These are phyloP conservation scores for Cymbidium sinense DNA, from an alignment of 106 monocot genomes.

Conservation along the genomic window DNA sequence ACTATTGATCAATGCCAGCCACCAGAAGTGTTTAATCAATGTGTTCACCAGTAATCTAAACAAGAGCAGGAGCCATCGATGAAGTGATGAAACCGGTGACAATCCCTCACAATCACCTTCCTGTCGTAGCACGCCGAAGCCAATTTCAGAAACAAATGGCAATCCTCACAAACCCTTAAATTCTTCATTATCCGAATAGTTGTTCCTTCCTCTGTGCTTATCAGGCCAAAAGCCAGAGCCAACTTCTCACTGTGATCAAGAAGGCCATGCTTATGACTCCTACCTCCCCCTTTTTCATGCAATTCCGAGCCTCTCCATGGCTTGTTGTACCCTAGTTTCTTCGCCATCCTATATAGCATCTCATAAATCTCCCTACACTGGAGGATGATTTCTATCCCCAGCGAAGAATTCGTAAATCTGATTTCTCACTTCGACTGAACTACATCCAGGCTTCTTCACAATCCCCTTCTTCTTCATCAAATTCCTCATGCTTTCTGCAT, in stretches of 20 bases:
- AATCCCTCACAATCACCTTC: conserved; percentile 48
- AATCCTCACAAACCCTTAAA: conserved; percentile 55
- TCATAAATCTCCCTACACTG: conserved; percentile 14
- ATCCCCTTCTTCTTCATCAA: conserved; percentile 34
- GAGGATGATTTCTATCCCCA: conserved; percentile 6
- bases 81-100: conserved; percentile 69
- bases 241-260: conserved; percentile 41
- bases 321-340: background rate
- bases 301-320: background rate
- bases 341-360: conserved; percentile 12
- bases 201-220: conserved; percentile 6
- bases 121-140: conserved; percentile 27
- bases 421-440: conserved; percentile 28
- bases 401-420: background rate
- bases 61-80: conserved; percentile 50
- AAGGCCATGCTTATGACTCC: background rate
- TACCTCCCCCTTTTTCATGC: background rate
- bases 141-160: conserved; percentile 46
- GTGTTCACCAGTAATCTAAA: conserved; percentile 45
- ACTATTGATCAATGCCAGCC: too few species aligned
- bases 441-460: conserved; percentile 46
- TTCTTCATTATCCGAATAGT: conserved; percentile 55
- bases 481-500: conserved; percentile 9
- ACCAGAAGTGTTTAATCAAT: too few species aligned
- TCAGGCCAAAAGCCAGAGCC: conserved; percentile 34